Evolutionary conservation across 2,329 filamentous ascomycete genomes (phyloP).

Genomic region (Rutstroemia sp.): DNA sequence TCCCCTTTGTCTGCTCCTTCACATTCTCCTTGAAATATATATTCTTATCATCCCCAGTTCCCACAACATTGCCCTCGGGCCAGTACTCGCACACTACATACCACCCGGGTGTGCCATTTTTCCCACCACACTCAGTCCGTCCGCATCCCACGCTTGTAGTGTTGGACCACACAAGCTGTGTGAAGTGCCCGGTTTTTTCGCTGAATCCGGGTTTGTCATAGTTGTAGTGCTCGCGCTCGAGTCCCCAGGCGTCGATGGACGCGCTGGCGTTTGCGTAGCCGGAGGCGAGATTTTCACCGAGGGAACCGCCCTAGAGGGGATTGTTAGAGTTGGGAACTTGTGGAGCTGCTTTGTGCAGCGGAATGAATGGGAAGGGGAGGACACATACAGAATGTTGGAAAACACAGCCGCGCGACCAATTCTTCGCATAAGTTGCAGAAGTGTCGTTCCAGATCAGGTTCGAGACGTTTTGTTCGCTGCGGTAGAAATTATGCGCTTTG

Average conservation of each 20-base stretch:
- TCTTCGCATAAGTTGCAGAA: constrained; percentile 45
- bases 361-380: background rate
- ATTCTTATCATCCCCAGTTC: constrained; percentile 36
- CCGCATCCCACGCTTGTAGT: constrained; percentile 54
- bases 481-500: constrained; percentile 59
- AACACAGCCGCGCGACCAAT: constrained; percentile 40
- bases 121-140: constrained; percentile 33
- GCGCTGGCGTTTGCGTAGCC: constrained; percentile 54
- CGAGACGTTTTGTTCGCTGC: constrained; percentile 52
- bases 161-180: constrained; percentile 63
- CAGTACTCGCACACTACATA: constrained; percentile 65
- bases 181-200: constrained; percentile 61
- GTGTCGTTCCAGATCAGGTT: constrained; percentile 58
- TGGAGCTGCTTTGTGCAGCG: background rate
- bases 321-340: background rate
- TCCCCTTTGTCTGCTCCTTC: constrained; percentile 16
- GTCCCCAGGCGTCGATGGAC: constrained; percentile 59
- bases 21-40: constrained; percentile 37
- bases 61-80: constrained; percentile 55
- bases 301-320: constrained; percentile 46
- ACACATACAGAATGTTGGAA: constrained; percentile 45
- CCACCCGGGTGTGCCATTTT: constrained; percentile 42
- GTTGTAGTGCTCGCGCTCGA: constrained; percentile 51
- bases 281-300: constrained; percentile 68
- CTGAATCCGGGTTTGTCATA: constrained; percentile 49